phyloP scores from a whole-genome alignment of 2,329 filamentous ascomycete genomes.

The Talaromyces amestolkiae region DNA sequence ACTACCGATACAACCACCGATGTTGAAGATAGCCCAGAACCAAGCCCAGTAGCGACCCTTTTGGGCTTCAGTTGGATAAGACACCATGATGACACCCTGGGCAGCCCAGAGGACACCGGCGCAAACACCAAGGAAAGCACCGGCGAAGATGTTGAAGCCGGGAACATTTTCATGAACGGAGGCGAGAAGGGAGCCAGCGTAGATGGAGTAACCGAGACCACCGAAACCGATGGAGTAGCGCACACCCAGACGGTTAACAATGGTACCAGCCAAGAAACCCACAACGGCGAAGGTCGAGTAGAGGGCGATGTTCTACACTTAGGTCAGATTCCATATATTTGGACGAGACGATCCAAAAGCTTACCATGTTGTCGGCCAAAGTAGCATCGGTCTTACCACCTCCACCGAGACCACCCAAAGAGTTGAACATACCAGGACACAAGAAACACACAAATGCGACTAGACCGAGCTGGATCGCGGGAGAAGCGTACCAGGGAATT shows the following conservation, averaged over 20 bases:
- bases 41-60: slow-evolving; percentile 81
- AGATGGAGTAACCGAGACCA: slow-evolving; percentile 36
- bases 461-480: slow-evolving; percentile 66
- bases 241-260: slow-evolving; percentile 34
- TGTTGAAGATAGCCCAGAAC: slow-evolving; percentile 89
- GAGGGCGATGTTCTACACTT: slow-evolving; percentile 52
- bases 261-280: slow-evolving; percentile 54
- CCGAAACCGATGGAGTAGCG: slow-evolving; percentile 31
- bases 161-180: slow-evolving; percentile 41
- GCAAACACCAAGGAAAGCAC: slow-evolving; percentile 39
- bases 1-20: slow-evolving; percentile 76
- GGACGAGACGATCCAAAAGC: background rate
- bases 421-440: slow-evolving; percentile 67
- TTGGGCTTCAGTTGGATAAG: slow-evolving; percentile 70
- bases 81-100: slow-evolving; percentile 55
- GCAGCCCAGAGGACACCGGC: slow-evolving; percentile 43
- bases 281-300: slow-evolving; percentile 64
- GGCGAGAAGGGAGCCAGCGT: slow-evolving; percentile 38
- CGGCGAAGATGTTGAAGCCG: slow-evolving; percentile 41
- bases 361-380: slow-evolving; percentile 51
- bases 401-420: slow-evolving; percentile 59
- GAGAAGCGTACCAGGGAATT: slow-evolving; percentile 66
- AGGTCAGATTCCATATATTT: background rate
- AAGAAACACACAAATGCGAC: slow-evolving; percentile 66
- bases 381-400: slow-evolving; percentile 51